A percentile compares a stretch with the other conserved stretches of the same genome.
phyloP scores from a whole-genome alignment of 257 asterid species.

The Knoxia roxburghii region DNA sequence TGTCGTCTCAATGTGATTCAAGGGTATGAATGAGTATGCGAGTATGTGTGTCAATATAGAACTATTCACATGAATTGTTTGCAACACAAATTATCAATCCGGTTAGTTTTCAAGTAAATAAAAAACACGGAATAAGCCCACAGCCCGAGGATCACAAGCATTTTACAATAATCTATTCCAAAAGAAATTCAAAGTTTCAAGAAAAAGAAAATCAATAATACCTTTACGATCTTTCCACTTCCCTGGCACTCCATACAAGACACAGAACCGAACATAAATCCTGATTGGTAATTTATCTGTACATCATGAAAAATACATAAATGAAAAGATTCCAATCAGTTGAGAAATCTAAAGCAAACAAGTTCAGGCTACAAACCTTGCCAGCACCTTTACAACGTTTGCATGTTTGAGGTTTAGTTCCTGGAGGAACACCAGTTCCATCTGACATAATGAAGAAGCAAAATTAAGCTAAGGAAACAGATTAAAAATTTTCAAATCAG shows the following conservation, averaged over 20 bases:
- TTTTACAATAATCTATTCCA: neutral
- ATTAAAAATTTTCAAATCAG: neutral
- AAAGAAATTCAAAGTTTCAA: neutral
- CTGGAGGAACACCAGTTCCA: constrained; percentile 98
- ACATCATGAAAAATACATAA: constrained; percentile 3
- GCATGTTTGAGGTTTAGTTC: constrained; percentile 93
- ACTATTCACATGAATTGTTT: too few relatives aligned
- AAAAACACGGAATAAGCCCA: neutral
- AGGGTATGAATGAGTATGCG: too few relatives aligned
- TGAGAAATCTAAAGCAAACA: constrained; percentile 6
- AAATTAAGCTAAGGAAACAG: neutral
- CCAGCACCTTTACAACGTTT: constrained; percentile 91
- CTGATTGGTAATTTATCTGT: constrained; percentile 54
- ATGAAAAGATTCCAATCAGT: neutral
- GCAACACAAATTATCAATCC: too few relatives aligned
- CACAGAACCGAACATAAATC: constrained; percentile 47
- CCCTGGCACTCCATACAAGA: constrained; percentile 73
- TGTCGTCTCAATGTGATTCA: too few relatives aligned
- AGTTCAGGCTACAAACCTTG: constrained; percentile 44
- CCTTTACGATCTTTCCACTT: constrained; percentile 75
- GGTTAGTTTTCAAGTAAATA: constrained; percentile 1
- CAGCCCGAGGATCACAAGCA: neutral
- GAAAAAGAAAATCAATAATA: constrained; percentile 23
- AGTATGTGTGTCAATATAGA: too few relatives aligned
- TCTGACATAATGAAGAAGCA: constrained; percentile 40